Percentiles rank a stretch among this genome's conserved stretches.
These are phyloP conservation scores for Gossypium lobatum DNA, from an alignment of 441 rosid genomes.

Conservation along the genomic window DNA sequence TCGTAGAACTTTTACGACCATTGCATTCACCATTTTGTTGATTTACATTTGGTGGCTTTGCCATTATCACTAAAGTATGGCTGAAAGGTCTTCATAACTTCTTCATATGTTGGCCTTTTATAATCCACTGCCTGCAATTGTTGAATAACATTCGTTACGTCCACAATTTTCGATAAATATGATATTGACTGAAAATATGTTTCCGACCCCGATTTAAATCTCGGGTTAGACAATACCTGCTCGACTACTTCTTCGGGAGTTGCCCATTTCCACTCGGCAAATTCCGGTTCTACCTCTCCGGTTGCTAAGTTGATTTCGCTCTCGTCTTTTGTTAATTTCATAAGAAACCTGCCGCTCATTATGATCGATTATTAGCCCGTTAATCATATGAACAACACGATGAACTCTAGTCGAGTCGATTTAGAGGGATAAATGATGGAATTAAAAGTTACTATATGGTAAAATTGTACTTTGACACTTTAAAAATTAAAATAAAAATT, in stretches of 20 bases:
- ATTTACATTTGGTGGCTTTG: slow-evolving; percentile 78
- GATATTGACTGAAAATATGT: too few relatives aligned
- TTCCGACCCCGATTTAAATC: not conserved
- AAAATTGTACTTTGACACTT: too few relatives aligned
- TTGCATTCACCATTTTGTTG: slow-evolving; percentile 67
- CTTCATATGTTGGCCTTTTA: slow-evolving; percentile 90
- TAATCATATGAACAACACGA: not conserved
- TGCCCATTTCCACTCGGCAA: slow-evolving; percentile 96
- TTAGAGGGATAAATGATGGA: not conserved
- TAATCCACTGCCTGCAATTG: slow-evolving; percentile 80
- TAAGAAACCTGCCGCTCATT: slow-evolving; percentile 56
- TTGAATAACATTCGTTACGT: too few relatives aligned
- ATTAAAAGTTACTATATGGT: too few relatives aligned
- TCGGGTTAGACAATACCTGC: slow-evolving; percentile 34
- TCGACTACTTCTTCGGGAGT: slow-evolving; percentile 76
- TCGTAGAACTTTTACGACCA: not conserved
- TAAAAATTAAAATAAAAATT: too few relatives aligned
- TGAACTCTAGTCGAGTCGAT: not conserved
- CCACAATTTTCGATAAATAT: too few relatives aligned
- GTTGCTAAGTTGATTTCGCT: slow-evolving; percentile 77
- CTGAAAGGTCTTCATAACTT: slow-evolving; percentile 75
- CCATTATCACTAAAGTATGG: slow-evolving; percentile 49
- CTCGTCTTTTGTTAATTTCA: slow-evolving; percentile 65
- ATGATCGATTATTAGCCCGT: slow-evolving; percentile 8
- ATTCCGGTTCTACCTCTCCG: slow-evolving; percentile 78